Percentiles rank a stretch among this genome's conserved stretches.
Conservation (phyloP, 805 yeast genomes). For the Spathaspora passalidarum region DNA sequence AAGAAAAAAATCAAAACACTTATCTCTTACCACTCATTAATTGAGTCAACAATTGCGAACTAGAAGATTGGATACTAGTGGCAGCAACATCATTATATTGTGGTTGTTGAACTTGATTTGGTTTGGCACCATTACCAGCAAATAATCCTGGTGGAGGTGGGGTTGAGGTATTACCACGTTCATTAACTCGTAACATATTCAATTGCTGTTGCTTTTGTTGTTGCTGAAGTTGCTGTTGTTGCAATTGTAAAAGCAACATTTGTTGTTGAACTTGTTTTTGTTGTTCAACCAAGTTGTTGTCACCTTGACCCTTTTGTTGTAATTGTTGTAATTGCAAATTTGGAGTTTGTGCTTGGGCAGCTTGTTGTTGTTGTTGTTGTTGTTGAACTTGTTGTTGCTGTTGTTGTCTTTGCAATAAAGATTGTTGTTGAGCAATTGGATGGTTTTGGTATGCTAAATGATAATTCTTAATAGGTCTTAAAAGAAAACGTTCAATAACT, state of each 20-base stretch:
- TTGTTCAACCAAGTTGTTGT: conserved; percentile 6
- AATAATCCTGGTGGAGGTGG: conserved; percentile 78
- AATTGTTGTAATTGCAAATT: conserved; percentile 14
- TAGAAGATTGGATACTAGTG: conserved; percentile 40
- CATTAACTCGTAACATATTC: conserved; percentile 25
- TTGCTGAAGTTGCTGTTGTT: conserved; percentile 29
- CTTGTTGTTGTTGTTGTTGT: conserved; percentile 24
- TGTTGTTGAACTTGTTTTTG: conserved; percentile 19
- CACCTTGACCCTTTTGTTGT: conserved; percentile 22
- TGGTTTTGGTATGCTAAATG: conserved; percentile 46
- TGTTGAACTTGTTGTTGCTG: conserved; percentile 27
- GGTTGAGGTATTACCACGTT: conserved; percentile 43
- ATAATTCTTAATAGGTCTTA: conserved; percentile 42
- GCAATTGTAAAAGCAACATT: conserved; percentile 33
- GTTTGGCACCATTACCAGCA: conserved; percentile 14
- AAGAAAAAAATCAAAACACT: background rate
- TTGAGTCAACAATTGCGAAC: conserved; percentile 80
- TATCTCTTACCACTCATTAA: conserved; percentile 74
- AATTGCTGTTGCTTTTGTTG: conserved; percentile 17
- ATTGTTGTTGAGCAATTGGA: conserved; percentile 34
- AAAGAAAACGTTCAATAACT: conserved; percentile 38
- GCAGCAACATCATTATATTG: conserved; percentile 12
- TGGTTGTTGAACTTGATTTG: conserved; percentile 9
- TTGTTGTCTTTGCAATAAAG: conserved; percentile 30
- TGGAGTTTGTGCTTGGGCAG: conserved; percentile 15